Base-by-base conservation (phyloP, 2,329 filamentous ascomycete species). In the Neofusicoccum cordaticola region DNA sequence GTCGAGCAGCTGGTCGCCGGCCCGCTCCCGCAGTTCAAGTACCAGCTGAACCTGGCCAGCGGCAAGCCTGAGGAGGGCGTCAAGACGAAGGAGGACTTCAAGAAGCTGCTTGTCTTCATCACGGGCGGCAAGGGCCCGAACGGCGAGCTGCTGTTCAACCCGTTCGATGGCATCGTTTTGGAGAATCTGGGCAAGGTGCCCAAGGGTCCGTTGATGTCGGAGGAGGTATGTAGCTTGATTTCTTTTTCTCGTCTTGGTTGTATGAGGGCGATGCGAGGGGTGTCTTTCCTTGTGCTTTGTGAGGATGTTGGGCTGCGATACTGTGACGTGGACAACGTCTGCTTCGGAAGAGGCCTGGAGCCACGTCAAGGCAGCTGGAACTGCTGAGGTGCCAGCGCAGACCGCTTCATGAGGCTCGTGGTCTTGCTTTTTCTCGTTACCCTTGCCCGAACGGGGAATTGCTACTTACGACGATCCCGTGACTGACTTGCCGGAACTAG, bases 11-110 rank as follows among this genome's bases (percentile, higher is more conserved):
- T 90, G 34, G 85, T 90, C 50, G 80, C 81, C 48, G 79, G 69
- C 72, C 82, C 63, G 71, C 70, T 91, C 45, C 87, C 88, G 48
- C 90, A 90, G 71, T 94, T 96, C 73, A 83, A 79, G 13, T 99
- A 99, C 77, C 94, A 97, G 81, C 75, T 95, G 51, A 92, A 96
- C 69, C 85, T 97, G 60, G 85, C 83, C 0, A 87, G 88, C 19
- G 50, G 50, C 22, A 39, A 45, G 15, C 75, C 80, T 41, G 78
- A 80, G 67, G 74, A 74, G 66, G 69, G 64, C 39, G 71, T 80
- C 66, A 82, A 83, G 27, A 85, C 85, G 37, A 82, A 84, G 71
- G 84, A 85, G 56, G 84, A 86, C 64, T 84, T 96, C 61, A 83
- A 86, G 56, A 84, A 87, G 69, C 91, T 96, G 71, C 76, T 98